phyloP scores from a whole-genome alignment of 305 asterid species.

The Fraxinus paxiana region DNA sequence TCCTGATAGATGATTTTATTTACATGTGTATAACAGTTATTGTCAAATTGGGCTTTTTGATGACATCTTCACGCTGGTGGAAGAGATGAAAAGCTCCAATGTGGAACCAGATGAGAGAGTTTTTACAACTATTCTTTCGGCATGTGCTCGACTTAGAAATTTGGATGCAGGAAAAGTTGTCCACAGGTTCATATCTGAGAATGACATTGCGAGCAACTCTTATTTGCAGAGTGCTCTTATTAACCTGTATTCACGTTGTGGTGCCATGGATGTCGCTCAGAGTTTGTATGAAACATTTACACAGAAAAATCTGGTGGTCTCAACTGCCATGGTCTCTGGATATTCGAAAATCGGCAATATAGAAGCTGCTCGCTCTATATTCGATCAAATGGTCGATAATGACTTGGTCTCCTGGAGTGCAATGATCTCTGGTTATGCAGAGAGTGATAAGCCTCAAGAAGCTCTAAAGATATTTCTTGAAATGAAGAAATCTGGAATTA shows the following conservation, averaged over 20 bases:
- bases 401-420: conserved; percentile 88
- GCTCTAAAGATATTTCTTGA: conserved; percentile 52
- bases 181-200: conserved; percentile 43
- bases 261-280: conserved; percentile 66
- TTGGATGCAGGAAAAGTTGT: conserved; percentile 51
- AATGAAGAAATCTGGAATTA: conserved; percentile 50
- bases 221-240: conserved; percentile 58
- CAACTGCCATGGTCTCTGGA: conserved; percentile 75
- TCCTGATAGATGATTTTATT: conserved; percentile 15
- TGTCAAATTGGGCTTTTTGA: conserved; percentile 57
- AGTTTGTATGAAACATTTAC: conserved; percentile 48
- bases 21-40: conserved; percentile 42
- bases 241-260: conserved; percentile 64
- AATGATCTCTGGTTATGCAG: conserved; percentile 76
- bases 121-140: conserved; percentile 54
- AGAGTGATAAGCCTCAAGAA: conserved; percentile 61
- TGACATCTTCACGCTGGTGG: conserved; percentile 46
- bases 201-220: conserved; percentile 38
- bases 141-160: conserved; percentile 54
- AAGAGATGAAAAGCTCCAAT: conserved; percentile 56
- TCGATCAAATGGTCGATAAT: conserved; percentile 46
- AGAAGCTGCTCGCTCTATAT: conserved; percentile 57
- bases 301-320: conserved; percentile 49
- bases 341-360: conserved; percentile 56
- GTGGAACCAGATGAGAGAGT: conserved; percentile 50